Percentiles rank a stretch among this genome's conserved stretches.
Conservation (phyloP, 1,139 yeast genomes). For the Ogataea hybrid region DNA sequence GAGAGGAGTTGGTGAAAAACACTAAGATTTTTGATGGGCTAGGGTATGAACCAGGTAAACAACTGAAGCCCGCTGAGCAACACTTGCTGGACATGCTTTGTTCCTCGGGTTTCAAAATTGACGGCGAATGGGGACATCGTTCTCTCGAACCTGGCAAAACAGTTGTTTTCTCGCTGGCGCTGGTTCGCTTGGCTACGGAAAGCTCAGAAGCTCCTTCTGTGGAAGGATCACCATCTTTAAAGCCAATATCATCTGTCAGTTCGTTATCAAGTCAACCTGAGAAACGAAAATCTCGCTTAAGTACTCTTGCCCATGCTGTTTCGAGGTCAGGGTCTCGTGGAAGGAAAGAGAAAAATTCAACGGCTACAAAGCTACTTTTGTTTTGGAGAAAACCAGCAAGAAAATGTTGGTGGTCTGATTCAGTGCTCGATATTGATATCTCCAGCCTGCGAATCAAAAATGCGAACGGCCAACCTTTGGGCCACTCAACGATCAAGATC, state of each 20-base stretch:
- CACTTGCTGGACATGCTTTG: constrained; percentile 95
- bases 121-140: constrained; percentile 84
- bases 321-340: no score
- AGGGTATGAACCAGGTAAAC: constrained; percentile 42
- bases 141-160: constrained; percentile 84
- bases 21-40: constrained; percentile 74
- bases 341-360: no score
- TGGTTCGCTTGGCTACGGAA: constrained; percentile 59
- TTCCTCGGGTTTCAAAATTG: constrained; percentile 73
- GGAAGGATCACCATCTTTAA: constrained; percentile 46
- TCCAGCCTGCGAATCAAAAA: no score
- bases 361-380: no score
- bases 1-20: constrained; percentile 55
- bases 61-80: constrained; percentile 88
- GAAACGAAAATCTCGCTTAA: no score
- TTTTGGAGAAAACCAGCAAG: no score
- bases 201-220: constrained; percentile 28
- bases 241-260: no score
- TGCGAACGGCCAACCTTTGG: constrained; percentile 21
- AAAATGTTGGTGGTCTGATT: no score
- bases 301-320: no score
- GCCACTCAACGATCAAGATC: constrained; percentile 43
- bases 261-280: no score
- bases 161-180: constrained; percentile 78
- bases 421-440: no score